Base-by-base conservation (phyloP, 306 rosid genomes). In the Abrus precatorius region DNA sequence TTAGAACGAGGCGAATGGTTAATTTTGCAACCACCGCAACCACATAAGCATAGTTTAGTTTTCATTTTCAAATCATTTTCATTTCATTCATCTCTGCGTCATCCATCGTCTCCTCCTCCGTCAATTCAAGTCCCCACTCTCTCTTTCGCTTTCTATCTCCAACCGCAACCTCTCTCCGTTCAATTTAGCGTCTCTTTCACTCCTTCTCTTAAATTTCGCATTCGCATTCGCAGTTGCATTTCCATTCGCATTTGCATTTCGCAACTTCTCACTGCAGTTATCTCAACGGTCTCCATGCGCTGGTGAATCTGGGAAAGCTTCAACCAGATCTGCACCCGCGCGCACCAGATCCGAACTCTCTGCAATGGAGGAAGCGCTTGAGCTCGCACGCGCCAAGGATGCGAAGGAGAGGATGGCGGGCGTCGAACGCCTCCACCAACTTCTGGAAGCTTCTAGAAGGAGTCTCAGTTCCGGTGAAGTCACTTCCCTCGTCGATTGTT, bases 351-450 rank as follows among this genome's bases (percentile, higher is more conserved):
- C 90, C 84, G 76, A 72, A 5, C 66, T 61, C 76, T 53, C 30
- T 38, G 11, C 75, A 70, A 96, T 96, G 99, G 99, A 96, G 89
- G 97, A 93, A 84, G 99, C 99, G 33, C 86, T 96, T 67, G 98
- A 93, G 69, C 97, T 93, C 44, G 95, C 95, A 9, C 96, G 98
- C 41, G 94, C 99, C 57, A 96, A 96, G 85, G 99, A 96, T 80
- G 89, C 94, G 0, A 93, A 96, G 87, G 97, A 92, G 90, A 89
- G 99, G 32, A 93, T 96, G 98, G 99, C 99, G 0, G 99, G 98
- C 0, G 99, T 96, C 36, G 99, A 96, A 88, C 97, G 90, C 9
- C 97, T 96, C 67, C 95, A 92, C 29, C 90, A 93, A 72, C 88
- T 93, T 50, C 89, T 96, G 0, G 99, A 96, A 86, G 91, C 97